Percentiles rank a stretch among this genome's conserved stretches.
Evolutionary conservation across 164 flowering plant genomes (phyloP).

Genomic region (Aristolochia fimbriata): DNA sequence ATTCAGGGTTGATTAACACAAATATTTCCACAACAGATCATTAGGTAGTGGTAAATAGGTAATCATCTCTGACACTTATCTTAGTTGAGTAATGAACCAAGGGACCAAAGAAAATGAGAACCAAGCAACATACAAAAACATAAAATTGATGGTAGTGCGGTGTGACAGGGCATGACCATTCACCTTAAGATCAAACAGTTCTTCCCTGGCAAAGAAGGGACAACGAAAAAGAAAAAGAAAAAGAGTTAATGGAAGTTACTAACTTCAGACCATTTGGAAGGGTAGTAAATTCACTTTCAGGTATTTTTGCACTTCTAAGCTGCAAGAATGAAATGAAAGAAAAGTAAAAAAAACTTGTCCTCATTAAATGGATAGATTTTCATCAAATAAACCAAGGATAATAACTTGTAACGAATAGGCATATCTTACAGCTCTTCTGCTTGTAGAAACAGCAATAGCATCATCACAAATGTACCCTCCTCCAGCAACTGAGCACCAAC

Average conservation of each 20-base stretch:
- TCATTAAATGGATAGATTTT: neutral
- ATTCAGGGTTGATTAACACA: no score
- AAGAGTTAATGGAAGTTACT: slow-evolving; percentile 20
- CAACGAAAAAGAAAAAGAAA: neutral
- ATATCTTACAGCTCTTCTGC: slow-evolving; percentile 83
- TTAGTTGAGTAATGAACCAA: no score
- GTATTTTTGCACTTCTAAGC: slow-evolving; percentile 84
- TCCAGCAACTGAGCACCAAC: slow-evolving; percentile 28
- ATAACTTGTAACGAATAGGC: slow-evolving; percentile 1
- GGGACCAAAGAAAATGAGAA: no score
- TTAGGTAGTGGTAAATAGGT: no score
- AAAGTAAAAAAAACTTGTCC: no score
- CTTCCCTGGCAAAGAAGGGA: no score
- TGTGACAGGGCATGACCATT: no score
- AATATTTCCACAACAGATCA: no score
- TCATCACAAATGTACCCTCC: slow-evolving; percentile 32
- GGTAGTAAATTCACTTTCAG: slow-evolving; percentile 77
- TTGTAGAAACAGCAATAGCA: slow-evolving; percentile 78
- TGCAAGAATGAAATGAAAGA: slow-evolving; percentile 21
- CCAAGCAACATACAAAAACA: no score
- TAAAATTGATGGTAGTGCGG: no score
- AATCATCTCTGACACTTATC: no score
- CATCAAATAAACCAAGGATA: neutral
- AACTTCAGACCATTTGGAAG: slow-evolving; percentile 86
- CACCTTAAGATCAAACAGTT: no score